Evolutionary conservation across 2,329 filamentous ascomycete species (phyloP).

Genomic region (Pseudogymnoascus sp.): DNA sequence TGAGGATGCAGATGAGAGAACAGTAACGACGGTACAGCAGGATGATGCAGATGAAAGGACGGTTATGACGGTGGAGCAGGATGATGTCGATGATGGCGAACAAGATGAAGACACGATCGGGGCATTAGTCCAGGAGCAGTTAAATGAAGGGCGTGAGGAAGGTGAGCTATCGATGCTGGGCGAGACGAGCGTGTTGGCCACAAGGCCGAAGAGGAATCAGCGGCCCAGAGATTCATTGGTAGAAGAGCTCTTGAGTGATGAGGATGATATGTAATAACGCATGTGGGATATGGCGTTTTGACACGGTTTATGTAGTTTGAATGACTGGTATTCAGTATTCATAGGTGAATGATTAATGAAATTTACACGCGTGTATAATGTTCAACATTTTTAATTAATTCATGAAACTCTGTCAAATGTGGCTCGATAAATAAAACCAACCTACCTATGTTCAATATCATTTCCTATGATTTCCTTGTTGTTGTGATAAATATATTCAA

Average conservation of each 20-base stretch:
- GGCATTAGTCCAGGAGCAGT: neutral
- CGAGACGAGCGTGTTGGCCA: slow-evolving; percentile 1
- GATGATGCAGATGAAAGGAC: slow-evolving; percentile 24
- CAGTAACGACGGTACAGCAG: slow-evolving; percentile 34
- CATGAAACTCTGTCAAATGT: neutral
- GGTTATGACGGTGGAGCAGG: slow-evolving; percentile 12
- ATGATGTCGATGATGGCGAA: neutral
- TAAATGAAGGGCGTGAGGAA: neutral
- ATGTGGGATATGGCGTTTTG: neutral
- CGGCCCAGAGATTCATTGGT: slow-evolving; percentile 19
- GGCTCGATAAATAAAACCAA: neutral
- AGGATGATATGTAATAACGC: slow-evolving; percentile 18
- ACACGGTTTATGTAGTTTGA: neutral
- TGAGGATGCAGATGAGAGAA: slow-evolving; percentile 34
- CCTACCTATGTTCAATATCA: neutral
- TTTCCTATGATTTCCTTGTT: neutral
- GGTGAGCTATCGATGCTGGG: neutral
- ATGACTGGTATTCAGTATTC: neutral
- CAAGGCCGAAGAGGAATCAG: neutral
- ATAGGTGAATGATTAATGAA: slow-evolving; percentile 5
- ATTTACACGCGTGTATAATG: neutral
- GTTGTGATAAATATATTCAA: neutral
- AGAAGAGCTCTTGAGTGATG: slow-evolving; percentile 25
- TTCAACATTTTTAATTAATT: neutral
- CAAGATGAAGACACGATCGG: slow-evolving; percentile 6